Percentiles rank a stretch among this genome's conserved stretches.
These are phyloP conservation scores for Cutaneotrichosporon cyanovorans DNA, from an alignment of 1,284 basidiomycete species.

Conservation along the genomic window DNA sequence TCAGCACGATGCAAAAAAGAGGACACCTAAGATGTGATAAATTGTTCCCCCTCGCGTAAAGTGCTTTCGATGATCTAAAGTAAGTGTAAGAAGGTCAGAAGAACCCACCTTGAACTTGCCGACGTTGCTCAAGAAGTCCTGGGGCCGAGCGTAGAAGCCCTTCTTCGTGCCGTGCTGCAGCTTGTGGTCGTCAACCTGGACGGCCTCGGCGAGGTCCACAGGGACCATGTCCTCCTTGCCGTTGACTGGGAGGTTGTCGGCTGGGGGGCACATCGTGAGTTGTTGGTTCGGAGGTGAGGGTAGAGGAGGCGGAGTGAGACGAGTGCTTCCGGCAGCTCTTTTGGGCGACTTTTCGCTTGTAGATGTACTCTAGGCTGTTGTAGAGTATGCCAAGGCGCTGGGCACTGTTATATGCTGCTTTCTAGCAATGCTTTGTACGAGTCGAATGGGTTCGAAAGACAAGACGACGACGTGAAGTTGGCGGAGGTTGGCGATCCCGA, in stretches of 20 bases:
- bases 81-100: not conserved
- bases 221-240: slow-evolving; percentile 39
- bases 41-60: slow-evolving; percentile 96
- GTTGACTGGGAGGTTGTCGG: slow-evolving; percentile 30
- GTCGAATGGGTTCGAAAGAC: no score
- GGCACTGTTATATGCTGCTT: no score
- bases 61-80: slow-evolving; percentile 85
- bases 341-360: no score
- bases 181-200: slow-evolving; percentile 44
- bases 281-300: not conserved
- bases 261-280: slow-evolving; percentile 17
- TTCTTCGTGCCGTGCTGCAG: slow-evolving; percentile 45
- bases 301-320: no score
- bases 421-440: no score
- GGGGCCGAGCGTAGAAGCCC: slow-evolving; percentile 80
- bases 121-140: slow-evolving; percentile 85
- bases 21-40: slow-evolving; percentile 99
- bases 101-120: slow-evolving; percentile 67
- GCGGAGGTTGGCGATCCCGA: no score
- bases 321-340: no score
- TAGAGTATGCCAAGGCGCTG: no score
- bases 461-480: no score
- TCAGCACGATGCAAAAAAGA: no score
- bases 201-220: slow-evolving; percentile 28
- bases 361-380: no score